Evolutionary conservation across 495 filamentous ascomycete genomes (phyloP), one percentile per base, ranked within the genome.

Genomic region (Penicillium atrosanguineum): DNA sequence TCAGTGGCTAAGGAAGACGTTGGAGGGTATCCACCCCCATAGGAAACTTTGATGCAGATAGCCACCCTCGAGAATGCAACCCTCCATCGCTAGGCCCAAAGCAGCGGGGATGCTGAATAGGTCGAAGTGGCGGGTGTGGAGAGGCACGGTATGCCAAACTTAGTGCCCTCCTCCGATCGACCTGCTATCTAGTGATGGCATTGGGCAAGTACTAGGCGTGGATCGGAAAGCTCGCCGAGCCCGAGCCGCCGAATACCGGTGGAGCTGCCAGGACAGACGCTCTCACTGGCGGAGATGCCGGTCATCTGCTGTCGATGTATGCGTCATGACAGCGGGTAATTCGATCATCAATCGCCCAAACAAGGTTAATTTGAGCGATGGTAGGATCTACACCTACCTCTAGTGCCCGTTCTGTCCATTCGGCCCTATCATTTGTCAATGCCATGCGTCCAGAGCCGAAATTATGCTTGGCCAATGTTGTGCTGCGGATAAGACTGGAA

Each of bases 1-100:
- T 42, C 15, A 52, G 51, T 60, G 53, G 64, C 63, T 65, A 56
- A 62, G 48, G 55, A 53, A 60, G 45, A 64, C 55, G 53, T 56
- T 48, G 37, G 39, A 57, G 38, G 44, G 52, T 40, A 50, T 50
- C 60, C 60, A 59, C 48, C 52, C 50, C 60, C 53, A 46, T 49
- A 37, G 48, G 52, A 54, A 49, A 42, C 50, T 60, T 48, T 53
- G 45, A 46, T 43, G 48, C 52, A 44, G 57, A 68, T 67, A 67
- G 69, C 69, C 72, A 72, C 68, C 62, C 46, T 57, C 15, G 44
- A 61, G 68, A 72, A 75, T 75, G 70, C 56, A 71, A 72, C 70
- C 63, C 54, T 60, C 53, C 26, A 29, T 62, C 49, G 59, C 69
- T 70, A 68, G 53, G 36, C 72, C 69, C 52, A 57, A 71, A 72